These are phyloP conservation scores for Papilionanthe hybrid DNA, from an alignment of 116 monocot genomes.

Conservation along the genomic window DNA sequence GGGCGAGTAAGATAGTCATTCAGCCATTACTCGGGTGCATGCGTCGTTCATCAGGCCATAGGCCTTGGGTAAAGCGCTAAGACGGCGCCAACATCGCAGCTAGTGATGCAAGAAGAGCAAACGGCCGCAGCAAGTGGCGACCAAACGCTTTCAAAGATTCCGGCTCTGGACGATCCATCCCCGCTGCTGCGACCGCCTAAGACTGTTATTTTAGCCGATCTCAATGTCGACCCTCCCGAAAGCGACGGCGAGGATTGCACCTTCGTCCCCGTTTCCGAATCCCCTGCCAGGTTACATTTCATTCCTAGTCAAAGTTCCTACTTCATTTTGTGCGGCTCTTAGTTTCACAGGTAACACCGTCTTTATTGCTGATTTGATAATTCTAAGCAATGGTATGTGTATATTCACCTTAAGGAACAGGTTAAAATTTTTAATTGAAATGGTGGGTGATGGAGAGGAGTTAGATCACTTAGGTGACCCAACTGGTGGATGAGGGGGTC, in stretches of 20 bases:
- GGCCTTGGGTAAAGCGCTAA: not conserved
- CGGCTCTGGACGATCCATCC: not conserved
- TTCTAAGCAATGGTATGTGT: not conserved
- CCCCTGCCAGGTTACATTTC: slow-evolving; percentile 32
- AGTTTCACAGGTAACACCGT: not conserved
- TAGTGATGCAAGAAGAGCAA: slow-evolving; percentile 3
- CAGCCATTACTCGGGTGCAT: no score
- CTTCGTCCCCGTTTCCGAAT: slow-evolving; percentile 23
- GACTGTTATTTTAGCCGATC: slow-evolving; percentile 71
- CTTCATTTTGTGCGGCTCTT: not conserved
- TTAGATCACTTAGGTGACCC: no score
- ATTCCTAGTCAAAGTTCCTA: not conserved
- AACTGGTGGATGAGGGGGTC: no score
- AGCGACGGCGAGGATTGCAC: slow-evolving; percentile 71
- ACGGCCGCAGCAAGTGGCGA: not conserved
- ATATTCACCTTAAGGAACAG: not conserved
- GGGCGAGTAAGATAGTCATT: no score
- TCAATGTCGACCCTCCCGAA: slow-evolving; percentile 88
- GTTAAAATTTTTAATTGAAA: not conserved
- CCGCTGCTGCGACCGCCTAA: slow-evolving; percentile 17
- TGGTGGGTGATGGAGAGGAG: not conserved
- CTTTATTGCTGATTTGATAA: not conserved
- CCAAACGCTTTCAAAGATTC: not conserved
- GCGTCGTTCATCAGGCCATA: no score
- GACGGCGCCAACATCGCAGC: not conserved